Evolutionary conservation across 129 eudicot genomes (phyloP).

Genomic region (Glebionis coronaria): DNA sequence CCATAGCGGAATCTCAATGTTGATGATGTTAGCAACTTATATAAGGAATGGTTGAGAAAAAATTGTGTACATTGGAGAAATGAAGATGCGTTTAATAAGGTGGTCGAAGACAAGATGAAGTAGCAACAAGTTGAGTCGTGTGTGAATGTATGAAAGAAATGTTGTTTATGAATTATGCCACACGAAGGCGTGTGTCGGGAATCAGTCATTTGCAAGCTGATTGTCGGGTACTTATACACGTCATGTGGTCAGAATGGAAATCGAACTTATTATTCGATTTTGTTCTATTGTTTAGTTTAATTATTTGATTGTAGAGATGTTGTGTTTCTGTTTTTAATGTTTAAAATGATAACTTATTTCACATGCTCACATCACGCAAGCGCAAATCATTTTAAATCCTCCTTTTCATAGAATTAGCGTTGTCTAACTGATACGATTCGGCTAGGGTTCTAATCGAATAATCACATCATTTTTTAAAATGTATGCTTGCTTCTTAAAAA

Average conservation of each 20-base stretch:
- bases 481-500: too few relatives aligned
- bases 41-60: constrained; percentile 6
- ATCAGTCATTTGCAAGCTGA: constrained; percentile 12
- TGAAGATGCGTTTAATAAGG: constrained; percentile 11
- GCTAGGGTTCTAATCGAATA: too few relatives aligned
- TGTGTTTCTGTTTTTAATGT: too few relatives aligned
- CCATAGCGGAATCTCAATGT: background rate
- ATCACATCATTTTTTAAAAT: too few relatives aligned
- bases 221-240: constrained; percentile 17
- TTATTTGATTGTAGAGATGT: too few relatives aligned
- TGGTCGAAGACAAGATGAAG: constrained; percentile 2
- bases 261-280: too few relatives aligned
- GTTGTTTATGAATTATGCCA: constrained; percentile 24
- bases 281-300: too few relatives aligned
- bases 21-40: background rate
- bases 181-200: constrained; percentile 42
- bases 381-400: too few relatives aligned
- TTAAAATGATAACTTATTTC: too few relatives aligned
- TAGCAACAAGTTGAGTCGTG: constrained; percentile 13
- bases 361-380: too few relatives aligned
- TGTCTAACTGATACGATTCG: too few relatives aligned
- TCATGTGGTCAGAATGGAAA: constrained; percentile 21
- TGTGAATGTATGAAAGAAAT: constrained; percentile 16
- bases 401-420: too few relatives aligned
- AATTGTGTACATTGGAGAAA: background rate